phyloP scores from a whole-genome alignment of 1,284 basidiomycete genomes.

The Inonotus obliquus region DNA sequence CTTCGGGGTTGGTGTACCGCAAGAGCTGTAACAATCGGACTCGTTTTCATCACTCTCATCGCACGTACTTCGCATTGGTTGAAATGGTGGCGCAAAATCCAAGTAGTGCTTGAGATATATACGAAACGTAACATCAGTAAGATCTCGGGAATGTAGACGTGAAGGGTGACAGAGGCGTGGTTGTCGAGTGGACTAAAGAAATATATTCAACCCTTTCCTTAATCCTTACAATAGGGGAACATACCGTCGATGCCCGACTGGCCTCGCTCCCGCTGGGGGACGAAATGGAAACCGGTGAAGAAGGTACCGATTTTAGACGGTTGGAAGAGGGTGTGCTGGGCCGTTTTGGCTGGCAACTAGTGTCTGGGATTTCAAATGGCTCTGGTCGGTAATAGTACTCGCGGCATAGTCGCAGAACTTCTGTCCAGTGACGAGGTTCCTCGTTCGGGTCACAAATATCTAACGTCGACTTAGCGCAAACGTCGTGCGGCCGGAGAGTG shows the following conservation, averaged over 20 bases:
- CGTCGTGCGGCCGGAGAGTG: background rate
- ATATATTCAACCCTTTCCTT: background rate
- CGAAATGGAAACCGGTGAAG: slow-evolving; percentile 18
- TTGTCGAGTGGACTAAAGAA: slow-evolving; percentile 39
- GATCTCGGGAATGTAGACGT: slow-evolving; percentile 54
- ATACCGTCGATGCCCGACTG: slow-evolving; percentile 9
- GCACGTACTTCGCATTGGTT: slow-evolving; percentile 9
- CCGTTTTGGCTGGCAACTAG: slow-evolving; percentile 6
- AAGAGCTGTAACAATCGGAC: background rate
- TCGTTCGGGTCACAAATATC: slow-evolving; percentile 51
- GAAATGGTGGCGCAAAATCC: slow-evolving; percentile 40
- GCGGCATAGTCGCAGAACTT: slow-evolving; percentile 49
- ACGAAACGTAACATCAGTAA: slow-evolving; percentile 63
- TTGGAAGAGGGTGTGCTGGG: background rate
- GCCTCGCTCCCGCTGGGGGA: slow-evolving; percentile 18
- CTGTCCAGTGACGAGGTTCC: slow-evolving; percentile 54
- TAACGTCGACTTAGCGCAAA: slow-evolving; percentile 23
- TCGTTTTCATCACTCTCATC: slow-evolving; percentile 2
- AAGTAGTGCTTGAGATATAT: slow-evolving; percentile 75
- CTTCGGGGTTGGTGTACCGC: slow-evolving; percentile 1
- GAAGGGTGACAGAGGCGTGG: slow-evolving; percentile 58
- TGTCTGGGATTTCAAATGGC: slow-evolving; percentile 44
- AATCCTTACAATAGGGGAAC: background rate
- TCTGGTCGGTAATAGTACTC: slow-evolving; percentile 42
- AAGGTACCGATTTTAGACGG: slow-evolving; percentile 11